Evolutionary conservation across 1,284 basidiomycete species (phyloP).

Genomic region (Amylostereum areolatum): DNA sequence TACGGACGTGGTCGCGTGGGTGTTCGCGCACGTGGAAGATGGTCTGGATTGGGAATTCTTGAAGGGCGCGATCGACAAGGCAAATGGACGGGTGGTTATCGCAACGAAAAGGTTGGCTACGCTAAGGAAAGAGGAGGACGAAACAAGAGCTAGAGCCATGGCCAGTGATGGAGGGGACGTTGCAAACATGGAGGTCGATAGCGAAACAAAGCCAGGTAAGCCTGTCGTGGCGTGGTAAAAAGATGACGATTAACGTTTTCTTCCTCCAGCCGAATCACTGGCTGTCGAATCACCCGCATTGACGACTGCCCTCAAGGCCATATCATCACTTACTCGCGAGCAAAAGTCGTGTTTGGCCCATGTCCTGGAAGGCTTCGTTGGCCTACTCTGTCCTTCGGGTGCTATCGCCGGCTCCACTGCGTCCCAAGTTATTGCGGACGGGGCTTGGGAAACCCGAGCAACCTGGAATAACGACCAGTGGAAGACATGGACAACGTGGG

Average conservation of each 20-base stretch:
- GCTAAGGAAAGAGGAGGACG: constrained; percentile 83
- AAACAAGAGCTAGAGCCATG: constrained; percentile 67
- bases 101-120: constrained; percentile 67
- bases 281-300: constrained; percentile 59
- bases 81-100: constrained; percentile 77
- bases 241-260: constrained; percentile 7
- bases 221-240: neutral
- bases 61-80: constrained; percentile 79
- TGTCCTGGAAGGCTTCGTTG: constrained; percentile 68
- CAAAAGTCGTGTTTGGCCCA: constrained; percentile 65
- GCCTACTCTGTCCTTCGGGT: constrained; percentile 42
- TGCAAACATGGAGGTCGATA: constrained; percentile 63
- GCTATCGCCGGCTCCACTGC: constrained; percentile 35
- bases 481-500: constrained; percentile 80
- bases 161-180: constrained; percentile 45
- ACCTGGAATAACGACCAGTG: constrained; percentile 68
- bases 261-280: constrained; percentile 38
- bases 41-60: constrained; percentile 80
- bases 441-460: constrained; percentile 63
- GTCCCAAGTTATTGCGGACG: constrained; percentile 46
- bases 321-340: constrained; percentile 63
- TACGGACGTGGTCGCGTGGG: constrained; percentile 84
- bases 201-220: constrained; percentile 52
- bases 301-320: constrained; percentile 64
- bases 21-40: constrained; percentile 54